These are phyloP conservation scores for Acanthamoeba rhysodes DNA, from an alignment of 208 protist species.

Conservation along the genomic window DNA sequence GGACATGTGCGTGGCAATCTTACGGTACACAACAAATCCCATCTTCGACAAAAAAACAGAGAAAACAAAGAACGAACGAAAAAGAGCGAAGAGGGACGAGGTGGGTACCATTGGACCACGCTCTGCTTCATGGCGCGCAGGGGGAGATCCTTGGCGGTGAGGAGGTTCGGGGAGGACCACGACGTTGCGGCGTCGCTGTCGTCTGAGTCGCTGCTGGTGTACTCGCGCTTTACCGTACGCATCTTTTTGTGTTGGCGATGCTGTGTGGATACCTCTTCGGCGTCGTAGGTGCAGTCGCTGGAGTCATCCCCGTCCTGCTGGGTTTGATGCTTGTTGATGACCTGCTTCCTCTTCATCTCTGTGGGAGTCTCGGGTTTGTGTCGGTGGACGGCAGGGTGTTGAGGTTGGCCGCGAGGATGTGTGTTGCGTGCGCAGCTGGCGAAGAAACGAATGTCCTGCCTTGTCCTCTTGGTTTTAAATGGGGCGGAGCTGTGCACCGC, in stretches of 20 bases:
- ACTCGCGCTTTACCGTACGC: neutral
- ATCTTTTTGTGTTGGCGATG: neutral
- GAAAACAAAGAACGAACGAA: neutral
- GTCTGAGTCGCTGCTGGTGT: neutral
- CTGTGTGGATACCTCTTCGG: neutral
- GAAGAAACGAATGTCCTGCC: too few relatives aligned
- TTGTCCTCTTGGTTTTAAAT: too few relatives aligned
- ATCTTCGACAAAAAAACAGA: neutral
- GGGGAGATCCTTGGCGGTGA: neutral
- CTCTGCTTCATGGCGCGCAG: conserved; percentile 16
- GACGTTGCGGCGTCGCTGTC: neutral
- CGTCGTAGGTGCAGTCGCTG: neutral
- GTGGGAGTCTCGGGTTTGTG: neutral
- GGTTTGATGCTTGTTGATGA: neutral
- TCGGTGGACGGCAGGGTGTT: neutral
- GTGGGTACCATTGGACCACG: neutral
- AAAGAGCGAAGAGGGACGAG: neutral
- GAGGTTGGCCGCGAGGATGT: too few relatives aligned
- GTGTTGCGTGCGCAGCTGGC: too few relatives aligned
- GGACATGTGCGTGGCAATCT: too few relatives aligned
- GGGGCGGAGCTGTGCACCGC: too few relatives aligned
- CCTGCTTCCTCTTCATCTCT: conserved; percentile 20
- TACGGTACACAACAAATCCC: neutral
- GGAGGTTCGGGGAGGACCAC: neutral
- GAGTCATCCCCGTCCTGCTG: neutral